A percentile compares a stretch with the other conserved stretches of the same genome.
Conservation (phyloP, 129 eudicot genomes). For the Flaveria robusta region DNA sequence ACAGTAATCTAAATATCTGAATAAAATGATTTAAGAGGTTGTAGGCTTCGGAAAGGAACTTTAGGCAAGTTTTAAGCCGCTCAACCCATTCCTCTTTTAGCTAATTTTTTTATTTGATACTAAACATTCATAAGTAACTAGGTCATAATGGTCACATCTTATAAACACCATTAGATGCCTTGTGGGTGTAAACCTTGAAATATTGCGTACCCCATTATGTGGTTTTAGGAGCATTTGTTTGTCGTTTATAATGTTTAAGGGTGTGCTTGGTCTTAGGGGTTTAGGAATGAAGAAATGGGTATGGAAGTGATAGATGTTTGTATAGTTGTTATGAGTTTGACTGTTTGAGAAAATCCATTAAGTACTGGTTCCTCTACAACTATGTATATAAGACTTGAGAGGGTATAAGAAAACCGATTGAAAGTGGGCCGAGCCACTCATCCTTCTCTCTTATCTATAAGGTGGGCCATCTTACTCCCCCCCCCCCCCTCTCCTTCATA, state of each 20-base stretch:
- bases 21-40: background rate
- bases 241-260: background rate
- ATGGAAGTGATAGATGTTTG: background rate
- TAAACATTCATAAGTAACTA: background rate
- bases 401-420: background rate
- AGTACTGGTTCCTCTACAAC: background rate
- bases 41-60: background rate
- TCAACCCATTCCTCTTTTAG: background rate
- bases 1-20: background rate
- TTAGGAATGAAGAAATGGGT: background rate
- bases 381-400: background rate
- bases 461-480: no score
- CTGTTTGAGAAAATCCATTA: background rate
- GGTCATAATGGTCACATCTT: background rate
- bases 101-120: background rate
- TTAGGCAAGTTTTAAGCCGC: background rate
- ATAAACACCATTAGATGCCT: background rate
- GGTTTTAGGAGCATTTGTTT: conserved; percentile 5
- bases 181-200: background rate
- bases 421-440: background rate
- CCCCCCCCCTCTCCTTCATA: background rate
- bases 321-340: background rate
- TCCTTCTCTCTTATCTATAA: background rate
- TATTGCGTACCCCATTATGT: background rate
- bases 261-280: background rate